These are phyloP conservation scores for Stachybotrys chlorohalonatus DNA, from an alignment of 2,329 filamentous ascomycete genomes.

Conservation along the genomic window DNA sequence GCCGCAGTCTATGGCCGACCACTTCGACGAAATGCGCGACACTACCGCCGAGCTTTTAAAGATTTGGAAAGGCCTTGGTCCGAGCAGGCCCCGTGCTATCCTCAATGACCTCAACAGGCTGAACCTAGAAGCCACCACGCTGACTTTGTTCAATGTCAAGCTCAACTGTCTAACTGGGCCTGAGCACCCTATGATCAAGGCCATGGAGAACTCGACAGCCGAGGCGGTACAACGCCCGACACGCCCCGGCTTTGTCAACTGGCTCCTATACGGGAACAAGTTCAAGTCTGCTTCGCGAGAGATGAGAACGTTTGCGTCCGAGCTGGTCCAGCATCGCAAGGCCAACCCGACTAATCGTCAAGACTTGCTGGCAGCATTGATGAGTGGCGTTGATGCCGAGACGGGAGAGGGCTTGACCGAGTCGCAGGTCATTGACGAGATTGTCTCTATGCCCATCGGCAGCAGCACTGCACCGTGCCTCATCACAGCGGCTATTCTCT, in stretches of 20 bases:
- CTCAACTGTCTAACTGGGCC: constrained; percentile 35
- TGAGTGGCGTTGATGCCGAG: constrained; percentile 51
- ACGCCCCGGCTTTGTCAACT: constrained; percentile 41
- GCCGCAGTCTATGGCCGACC: constrained; percentile 18
- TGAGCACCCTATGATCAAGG: constrained; percentile 38
- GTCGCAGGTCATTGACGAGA: constrained; percentile 56
- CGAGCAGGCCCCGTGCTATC: constrained; percentile 30
- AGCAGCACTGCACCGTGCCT: constrained; percentile 39
- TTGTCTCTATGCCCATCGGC: constrained; percentile 58
- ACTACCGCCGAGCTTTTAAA: constrained; percentile 38
- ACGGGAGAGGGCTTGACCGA: constrained; percentile 50
- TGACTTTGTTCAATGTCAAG: constrained; percentile 41
- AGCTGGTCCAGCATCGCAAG: constrained; percentile 48
- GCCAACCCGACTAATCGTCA: constrained; percentile 44
- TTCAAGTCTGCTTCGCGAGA: constrained; percentile 42
- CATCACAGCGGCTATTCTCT: constrained; percentile 36
- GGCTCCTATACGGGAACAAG: constrained; percentile 41
- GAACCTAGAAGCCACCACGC: constrained; percentile 41
- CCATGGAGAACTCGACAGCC: constrained; percentile 44
- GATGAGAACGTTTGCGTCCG: constrained; percentile 45
- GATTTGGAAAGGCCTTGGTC: constrained; percentile 35
- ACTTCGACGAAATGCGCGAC: constrained; percentile 38
- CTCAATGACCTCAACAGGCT: constrained; percentile 42
- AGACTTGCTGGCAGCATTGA: constrained; percentile 52
- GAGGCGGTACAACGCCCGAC: constrained; percentile 48